Base-by-base conservation (phyloP, 805 yeast species). In the Ogataea wickerhamii region DNA sequence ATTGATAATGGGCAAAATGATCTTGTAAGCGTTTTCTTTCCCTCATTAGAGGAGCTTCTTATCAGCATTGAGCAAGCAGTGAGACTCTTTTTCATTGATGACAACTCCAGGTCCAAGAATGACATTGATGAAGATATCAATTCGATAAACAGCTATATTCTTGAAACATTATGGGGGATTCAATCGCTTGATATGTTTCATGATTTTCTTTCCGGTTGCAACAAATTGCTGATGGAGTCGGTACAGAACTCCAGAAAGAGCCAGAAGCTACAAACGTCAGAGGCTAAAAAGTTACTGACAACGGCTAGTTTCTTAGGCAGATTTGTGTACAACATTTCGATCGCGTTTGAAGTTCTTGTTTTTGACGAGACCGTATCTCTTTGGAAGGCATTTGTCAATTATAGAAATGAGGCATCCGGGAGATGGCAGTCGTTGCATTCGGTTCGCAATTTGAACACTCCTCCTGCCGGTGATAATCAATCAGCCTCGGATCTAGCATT, bases 101-200 rank as follows among this genome's bases (percentile, higher is more conserved):
- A 29, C 6, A 33, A 29, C 8, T 31, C 39, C 7, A 11, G 28
- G 35, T 25, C 32, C 3, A 27, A 18, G 5, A 37, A 26, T 7
- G 48, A 44, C 8, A 34, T 47, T 1, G 44, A 41, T 2, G 28
- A 30, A 3, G 62, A 61, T 36, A 54, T 66, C 1, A 43, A 49
- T 14, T 50, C 44, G 4, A 54, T 70, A 3, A 65, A 63, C 25
- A 44, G 45, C 20, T 47, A 60, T 21, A 41, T 72, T 1, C 40
- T 71, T 17, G 55, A 53, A 16, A 56, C 62, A 3, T 28, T 76
- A 2, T 77, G 82, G 81, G 51, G 57, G 1, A 58, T 79, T 32
- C 53, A 65, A 13, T 66, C 76, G 0, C 61, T 76, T 12, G 83
- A 79, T 42, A 57, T 60, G 3, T 58, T 79, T 26, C 71, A 71